A percentile compares a stretch with the other conserved stretches of the same genome.
phyloP scores from a whole-genome alignment of 2,329 filamentous ascomycete genomes.

The Aspergillus proliferans region DNA sequence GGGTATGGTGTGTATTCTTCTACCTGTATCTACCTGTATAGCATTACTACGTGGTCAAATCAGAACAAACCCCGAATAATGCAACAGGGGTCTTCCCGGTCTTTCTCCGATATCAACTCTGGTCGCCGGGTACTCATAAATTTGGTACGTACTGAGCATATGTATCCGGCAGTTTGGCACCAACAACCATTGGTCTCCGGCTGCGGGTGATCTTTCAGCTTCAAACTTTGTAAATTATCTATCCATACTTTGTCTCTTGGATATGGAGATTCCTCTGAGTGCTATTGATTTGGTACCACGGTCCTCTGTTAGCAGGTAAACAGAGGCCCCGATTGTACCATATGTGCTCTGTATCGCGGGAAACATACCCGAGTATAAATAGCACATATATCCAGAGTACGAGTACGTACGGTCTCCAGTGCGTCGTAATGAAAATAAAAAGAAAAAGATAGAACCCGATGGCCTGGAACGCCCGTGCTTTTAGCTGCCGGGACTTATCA shows the following conservation, averaged over 20 bases:
- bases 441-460: slow-evolving; percentile 1
- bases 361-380: background rate
- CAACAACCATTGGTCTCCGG: slow-evolving; percentile 21
- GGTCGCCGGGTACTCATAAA: background rate
- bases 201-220: slow-evolving; percentile 2
- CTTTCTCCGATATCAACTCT: background rate
- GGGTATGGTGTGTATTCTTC: too few species aligned
- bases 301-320: too few species aligned
- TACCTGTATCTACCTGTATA: too few species aligned
- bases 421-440: background rate
- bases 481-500: slow-evolving; percentile 3
- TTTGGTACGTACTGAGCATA: background rate
- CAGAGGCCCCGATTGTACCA: too few species aligned
- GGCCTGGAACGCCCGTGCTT: slow-evolving; percentile 17
- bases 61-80: too few species aligned
- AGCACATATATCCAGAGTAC: background rate
- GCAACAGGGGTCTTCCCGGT: background rate
- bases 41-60: too few species aligned
- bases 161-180: slow-evolving; percentile 25
- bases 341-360: too few species aligned
- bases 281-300: too few species aligned
- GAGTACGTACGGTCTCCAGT: background rate
- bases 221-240: slow-evolving; percentile 1
- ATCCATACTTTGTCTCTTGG: background rate
- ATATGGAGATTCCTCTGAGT: too few species aligned